phyloP scores from a whole-genome alignment of 768 basidiomycete species.

The Lactarius akahatsu region DNA sequence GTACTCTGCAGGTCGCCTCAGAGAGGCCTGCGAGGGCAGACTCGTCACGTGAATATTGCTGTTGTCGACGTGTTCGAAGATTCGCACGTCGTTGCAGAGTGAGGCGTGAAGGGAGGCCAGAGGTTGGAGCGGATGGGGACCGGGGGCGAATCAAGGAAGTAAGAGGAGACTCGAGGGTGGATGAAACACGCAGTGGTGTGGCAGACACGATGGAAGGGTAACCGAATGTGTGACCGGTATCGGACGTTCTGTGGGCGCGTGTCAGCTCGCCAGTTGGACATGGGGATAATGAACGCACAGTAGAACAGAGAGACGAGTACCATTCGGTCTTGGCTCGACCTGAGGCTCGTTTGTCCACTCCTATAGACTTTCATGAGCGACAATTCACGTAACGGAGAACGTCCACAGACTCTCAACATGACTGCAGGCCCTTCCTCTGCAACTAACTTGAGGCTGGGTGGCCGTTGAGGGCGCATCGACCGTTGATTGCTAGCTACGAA shows the following conservation, averaged over 20 bases:
- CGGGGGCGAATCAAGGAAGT: background rate
- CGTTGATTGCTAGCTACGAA: background rate
- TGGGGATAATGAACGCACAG: slow-evolving; percentile 4
- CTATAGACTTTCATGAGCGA: slow-evolving; percentile 3
- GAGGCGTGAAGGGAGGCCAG: background rate
- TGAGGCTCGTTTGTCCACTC: slow-evolving; percentile 18
- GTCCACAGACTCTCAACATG: slow-evolving; percentile 14
- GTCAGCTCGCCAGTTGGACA: background rate
- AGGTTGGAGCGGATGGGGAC: background rate
- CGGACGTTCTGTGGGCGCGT: slow-evolving; percentile 7
- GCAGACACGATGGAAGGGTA: slow-evolving; percentile 10
- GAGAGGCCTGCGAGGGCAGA: slow-evolving; percentile 13
- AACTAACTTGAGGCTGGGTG: slow-evolving; percentile 14
- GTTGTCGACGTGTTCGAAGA: slow-evolving; percentile 13
- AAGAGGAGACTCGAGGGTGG: background rate
- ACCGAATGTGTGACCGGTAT: background rate
- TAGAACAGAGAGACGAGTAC: slow-evolving; percentile 10
- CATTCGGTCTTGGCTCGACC: slow-evolving; percentile 1
- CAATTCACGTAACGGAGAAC: background rate
- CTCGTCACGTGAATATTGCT: slow-evolving; percentile 24
- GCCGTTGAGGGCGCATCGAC: slow-evolving; percentile 6
- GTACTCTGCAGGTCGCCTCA: slow-evolving; percentile 13
- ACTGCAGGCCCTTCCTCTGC: slow-evolving; percentile 14
- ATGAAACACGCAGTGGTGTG: background rate
- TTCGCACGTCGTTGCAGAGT: slow-evolving; percentile 9